phyloP scores from a whole-genome alignment of 169 alveolate species.

The Pseudocohnilembus persalinus region DNA sequence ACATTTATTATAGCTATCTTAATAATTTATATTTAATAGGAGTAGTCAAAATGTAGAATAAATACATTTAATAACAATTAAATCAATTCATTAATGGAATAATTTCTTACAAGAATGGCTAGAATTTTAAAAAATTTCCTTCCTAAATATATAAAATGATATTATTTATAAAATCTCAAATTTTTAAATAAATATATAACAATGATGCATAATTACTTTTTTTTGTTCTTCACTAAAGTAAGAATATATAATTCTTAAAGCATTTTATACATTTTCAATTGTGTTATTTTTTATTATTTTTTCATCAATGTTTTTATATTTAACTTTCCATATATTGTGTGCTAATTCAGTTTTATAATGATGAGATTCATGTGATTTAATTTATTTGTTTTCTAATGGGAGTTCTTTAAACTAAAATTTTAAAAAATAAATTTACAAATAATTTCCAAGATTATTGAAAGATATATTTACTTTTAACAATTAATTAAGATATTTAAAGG shows the following conservation, averaged over 20 bases:
- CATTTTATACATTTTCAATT: not conserved
- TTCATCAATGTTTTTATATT: not conserved
- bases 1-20: not conserved
- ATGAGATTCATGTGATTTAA: not conserved
- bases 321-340: not conserved
- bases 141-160: too few species aligned
- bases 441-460: too few species aligned
- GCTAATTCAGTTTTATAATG: not conserved
- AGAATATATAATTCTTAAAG: not conserved
- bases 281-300: too few species aligned
- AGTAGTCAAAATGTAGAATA: not conserved
- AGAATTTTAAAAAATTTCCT: not conserved
- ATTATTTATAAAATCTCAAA: too few species aligned
- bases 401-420: not conserved
- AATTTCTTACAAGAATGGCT: not conserved
- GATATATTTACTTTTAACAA: not conserved
- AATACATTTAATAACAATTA: too few species aligned
- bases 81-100: not conserved
- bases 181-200: too few species aligned
- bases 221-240: not conserved
- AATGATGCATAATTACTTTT: not conserved
- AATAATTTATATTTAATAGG: too few species aligned
- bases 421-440: too few species aligned
- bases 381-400: not conserved
- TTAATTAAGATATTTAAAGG: not conserved